A percentile compares a stretch with the other conserved stretches of the same genome.
Evolutionary conservation across 176 grass and related monocot species (phyloP).

Genomic region (Puya raimondii): DNA sequence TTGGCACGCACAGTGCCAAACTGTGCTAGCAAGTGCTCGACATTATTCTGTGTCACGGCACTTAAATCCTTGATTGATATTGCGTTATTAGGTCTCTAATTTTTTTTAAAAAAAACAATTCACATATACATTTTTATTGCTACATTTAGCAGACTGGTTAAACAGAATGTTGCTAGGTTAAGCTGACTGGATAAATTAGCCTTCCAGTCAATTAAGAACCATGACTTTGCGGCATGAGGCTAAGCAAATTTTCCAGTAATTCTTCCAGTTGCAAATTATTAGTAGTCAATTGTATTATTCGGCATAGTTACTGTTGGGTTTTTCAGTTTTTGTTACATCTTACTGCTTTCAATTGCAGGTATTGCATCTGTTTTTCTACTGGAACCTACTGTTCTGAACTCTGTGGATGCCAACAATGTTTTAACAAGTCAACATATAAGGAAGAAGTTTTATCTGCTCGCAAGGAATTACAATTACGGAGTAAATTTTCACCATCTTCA

Average conservation of each 20-base stretch:
- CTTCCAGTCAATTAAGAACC: too few relatives aligned
- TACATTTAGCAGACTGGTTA: too few relatives aligned
- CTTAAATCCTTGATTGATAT: too few relatives aligned
- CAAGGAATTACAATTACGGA: conserved; percentile 90
- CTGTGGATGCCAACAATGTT: conserved; percentile 81
- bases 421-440: conserved; percentile 92
- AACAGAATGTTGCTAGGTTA: too few relatives aligned
- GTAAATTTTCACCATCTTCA: conserved; percentile 79
- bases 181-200: too few relatives aligned
- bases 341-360: conserved; percentile 31
- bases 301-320: neutral
- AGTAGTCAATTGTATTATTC: neutral
- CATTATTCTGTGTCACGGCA: too few relatives aligned
- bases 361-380: conserved; percentile 97
- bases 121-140: too few relatives aligned
- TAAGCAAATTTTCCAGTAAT: neutral
- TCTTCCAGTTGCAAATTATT: neutral
- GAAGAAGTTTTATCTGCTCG: conserved; percentile 83
- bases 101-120: too few relatives aligned
- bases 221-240: too few relatives aligned
- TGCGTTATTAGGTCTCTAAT: too few relatives aligned
- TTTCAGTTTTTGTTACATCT: neutral
- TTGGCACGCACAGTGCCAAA: too few relatives aligned
- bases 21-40: too few relatives aligned
- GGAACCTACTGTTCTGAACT: conserved; percentile 93